These are phyloP conservation scores for Dryadomyces quercivorus DNA, from an alignment of 2,329 filamentous ascomycete genomes.

Conservation along the genomic window DNA sequence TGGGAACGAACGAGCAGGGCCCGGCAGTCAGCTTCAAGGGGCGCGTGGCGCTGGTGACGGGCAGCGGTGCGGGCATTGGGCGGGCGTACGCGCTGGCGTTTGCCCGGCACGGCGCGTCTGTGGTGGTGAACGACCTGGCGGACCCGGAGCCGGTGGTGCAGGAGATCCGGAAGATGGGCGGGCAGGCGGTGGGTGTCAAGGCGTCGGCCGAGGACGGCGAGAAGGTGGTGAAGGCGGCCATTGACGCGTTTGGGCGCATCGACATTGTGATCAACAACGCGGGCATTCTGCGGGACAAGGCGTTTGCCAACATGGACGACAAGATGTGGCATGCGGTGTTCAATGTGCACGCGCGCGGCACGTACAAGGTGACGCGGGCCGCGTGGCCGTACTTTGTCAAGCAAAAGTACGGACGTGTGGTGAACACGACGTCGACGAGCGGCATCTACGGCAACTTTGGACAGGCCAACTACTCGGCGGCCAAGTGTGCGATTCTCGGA, in stretches of 20 bases:
- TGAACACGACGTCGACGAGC: conserved; percentile 94
- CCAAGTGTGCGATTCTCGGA: conserved; percentile 88
- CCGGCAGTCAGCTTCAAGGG: conserved; percentile 71
- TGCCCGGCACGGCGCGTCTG: conserved; percentile 67
- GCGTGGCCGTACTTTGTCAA: conserved; percentile 97
- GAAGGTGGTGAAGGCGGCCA: conserved; percentile 78
- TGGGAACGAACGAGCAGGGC: conserved; percentile 58
- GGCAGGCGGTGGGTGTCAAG: conserved; percentile 85
- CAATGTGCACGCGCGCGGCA: conserved; percentile 85
- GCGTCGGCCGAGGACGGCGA: conserved; percentile 90
- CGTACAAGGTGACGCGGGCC: conserved; percentile 93
- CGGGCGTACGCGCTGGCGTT: conserved; percentile 78
- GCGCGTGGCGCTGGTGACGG: conserved; percentile 77
- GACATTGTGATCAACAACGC: conserved; percentile 98
- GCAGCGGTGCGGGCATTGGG: conserved; percentile 80
- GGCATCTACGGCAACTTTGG: conserved; percentile 99
- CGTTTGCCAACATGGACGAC: conserved; percentile 96
- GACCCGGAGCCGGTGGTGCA: conserved; percentile 83
- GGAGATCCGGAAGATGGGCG: conserved; percentile 83
- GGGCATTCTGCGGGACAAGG: conserved; percentile 94
- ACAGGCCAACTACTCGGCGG: conserved; percentile 92
- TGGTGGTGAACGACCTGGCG: conserved; percentile 93
- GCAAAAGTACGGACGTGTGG: conserved; percentile 93
- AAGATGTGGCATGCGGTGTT: conserved; percentile 84
- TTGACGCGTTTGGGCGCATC: conserved; percentile 85